Conservation (phyloP, 169 alveolate genomes). For the Besnoitia besnoiti region DNA sequence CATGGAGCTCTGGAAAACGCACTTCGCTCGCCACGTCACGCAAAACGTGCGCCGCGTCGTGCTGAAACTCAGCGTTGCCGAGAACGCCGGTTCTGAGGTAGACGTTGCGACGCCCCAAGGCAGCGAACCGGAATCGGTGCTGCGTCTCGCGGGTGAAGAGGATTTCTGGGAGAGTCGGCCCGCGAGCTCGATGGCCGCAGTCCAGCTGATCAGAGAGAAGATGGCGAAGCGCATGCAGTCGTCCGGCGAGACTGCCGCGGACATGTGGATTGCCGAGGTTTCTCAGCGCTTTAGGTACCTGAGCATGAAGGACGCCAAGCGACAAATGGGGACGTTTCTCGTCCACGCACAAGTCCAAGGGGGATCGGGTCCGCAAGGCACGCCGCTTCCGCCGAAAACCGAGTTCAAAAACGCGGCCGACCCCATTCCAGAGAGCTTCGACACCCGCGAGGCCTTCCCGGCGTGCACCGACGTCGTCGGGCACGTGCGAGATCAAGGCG, state of each 20-base stretch:
- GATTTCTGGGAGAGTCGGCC: conserved; percentile 64
- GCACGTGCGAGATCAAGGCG: conserved; percentile 84
- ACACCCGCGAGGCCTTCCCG: conserved; percentile 62
- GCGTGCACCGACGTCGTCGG: conserved; percentile 69
- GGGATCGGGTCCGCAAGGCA: conserved; percentile 41
- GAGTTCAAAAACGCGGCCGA: background rate
- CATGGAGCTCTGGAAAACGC: conserved; percentile 46
- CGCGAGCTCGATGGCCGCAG: conserved; percentile 50
- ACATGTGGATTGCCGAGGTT: conserved; percentile 59
- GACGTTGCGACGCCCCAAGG: conserved; percentile 9
- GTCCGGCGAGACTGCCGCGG: conserved; percentile 14
- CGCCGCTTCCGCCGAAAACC: conserved; percentile 38
- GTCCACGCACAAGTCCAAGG: conserved; percentile 26
- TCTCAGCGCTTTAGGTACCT: conserved; percentile 46
- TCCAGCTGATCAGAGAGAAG: conserved; percentile 30
- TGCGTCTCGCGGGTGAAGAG: conserved; percentile 29
- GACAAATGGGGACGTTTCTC: conserved; percentile 62
- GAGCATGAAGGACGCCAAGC: conserved; percentile 58
- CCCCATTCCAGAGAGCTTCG: conserved; percentile 20
- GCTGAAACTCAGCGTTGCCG: background rate
- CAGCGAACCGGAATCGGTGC: conserved; percentile 38
- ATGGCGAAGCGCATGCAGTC: conserved; percentile 39
- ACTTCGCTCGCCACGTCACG: conserved; percentile 54
- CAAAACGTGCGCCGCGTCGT: background rate
- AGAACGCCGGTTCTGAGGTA: background rate